Evolutionary conservation across 352 stramenopile species (phyloP).

Genomic region (Globisporangium sylvaticum): DNA sequence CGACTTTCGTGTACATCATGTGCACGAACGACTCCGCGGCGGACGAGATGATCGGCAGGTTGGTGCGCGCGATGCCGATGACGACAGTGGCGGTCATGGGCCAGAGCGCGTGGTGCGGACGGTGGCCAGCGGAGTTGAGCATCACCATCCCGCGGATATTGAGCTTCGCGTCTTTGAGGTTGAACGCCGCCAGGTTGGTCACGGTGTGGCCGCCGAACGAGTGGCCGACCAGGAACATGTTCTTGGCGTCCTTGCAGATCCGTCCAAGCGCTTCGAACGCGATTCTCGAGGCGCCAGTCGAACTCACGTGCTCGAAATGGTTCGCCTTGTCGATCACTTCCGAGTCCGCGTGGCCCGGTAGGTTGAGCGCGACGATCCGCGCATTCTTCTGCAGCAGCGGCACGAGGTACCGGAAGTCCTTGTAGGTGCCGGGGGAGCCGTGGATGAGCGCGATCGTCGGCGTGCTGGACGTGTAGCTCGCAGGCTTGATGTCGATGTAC

Average conservation of each 20-base stretch:
- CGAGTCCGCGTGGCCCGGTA: constrained; percentile 52
- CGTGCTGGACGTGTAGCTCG: neutral
- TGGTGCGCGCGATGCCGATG: constrained; percentile 15
- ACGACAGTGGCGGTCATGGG: constrained; percentile 13
- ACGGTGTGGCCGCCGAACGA: constrained; percentile 58
- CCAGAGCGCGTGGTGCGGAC: constrained; percentile 21
- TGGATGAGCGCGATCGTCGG: constrained; percentile 41
- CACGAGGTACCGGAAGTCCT: constrained; percentile 61
- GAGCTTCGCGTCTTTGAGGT: constrained; percentile 15
- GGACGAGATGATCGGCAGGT: constrained; percentile 14
- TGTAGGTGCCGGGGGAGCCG: constrained; percentile 55
- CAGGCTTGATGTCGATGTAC: constrained; percentile 29
- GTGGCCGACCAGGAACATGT: constrained; percentile 57
- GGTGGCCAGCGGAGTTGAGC: constrained; percentile 24
- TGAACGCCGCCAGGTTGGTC: constrained; percentile 36
- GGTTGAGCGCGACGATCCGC: constrained; percentile 53
- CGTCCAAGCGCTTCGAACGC: constrained; percentile 22
- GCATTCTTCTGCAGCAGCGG: constrained; percentile 34
- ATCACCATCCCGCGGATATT: constrained; percentile 26
- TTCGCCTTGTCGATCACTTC: constrained; percentile 17
- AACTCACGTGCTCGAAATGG: constrained; percentile 19
- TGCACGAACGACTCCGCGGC: constrained; percentile 12
- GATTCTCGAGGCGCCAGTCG: constrained; percentile 14
- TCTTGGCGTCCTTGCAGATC: constrained; percentile 18
- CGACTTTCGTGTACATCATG: constrained; percentile 17